Evolutionary conservation across 1,284 basidiomycete species (phyloP).

Genomic region (Rhodotorula sp.): DNA sequence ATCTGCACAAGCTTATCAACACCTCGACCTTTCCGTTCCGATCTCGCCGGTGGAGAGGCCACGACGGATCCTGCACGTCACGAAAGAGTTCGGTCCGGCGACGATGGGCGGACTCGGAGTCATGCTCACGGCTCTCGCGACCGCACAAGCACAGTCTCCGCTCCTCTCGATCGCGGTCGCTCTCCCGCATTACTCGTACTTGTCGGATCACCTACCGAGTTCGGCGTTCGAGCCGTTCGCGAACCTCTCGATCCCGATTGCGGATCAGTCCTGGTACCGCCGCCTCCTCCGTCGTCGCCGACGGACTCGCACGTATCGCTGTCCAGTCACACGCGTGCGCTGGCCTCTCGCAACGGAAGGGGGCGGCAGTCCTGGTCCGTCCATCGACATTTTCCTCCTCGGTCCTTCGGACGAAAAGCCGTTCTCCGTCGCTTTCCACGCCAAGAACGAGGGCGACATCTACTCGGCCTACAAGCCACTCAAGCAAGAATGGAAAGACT

Average conservation of each 20-base stretch:
- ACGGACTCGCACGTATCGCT: neutral
- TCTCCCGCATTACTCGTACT: conserved; percentile 34
- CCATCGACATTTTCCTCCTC: conserved; percentile 29
- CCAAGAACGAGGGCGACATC: conserved; percentile 31
- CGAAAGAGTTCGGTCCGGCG: conserved; percentile 37
- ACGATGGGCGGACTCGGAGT: conserved; percentile 37
- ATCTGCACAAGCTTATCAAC: conserved; percentile 8
- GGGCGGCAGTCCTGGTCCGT: neutral
- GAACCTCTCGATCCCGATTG: conserved; percentile 8
- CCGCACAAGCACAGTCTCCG: conserved; percentile 23
- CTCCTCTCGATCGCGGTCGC: conserved; percentile 24
- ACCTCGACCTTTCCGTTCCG: conserved; percentile 13
- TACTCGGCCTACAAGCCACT: conserved; percentile 37
- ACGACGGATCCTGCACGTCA: conserved; percentile 30
- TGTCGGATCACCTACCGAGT: neutral
- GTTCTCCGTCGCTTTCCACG: conserved; percentile 27
- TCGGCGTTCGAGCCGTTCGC: conserved; percentile 5
- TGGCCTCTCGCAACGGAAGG: conserved; percentile 7
- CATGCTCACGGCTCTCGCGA: conserved; percentile 32
- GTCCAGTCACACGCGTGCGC: conserved; percentile 18
- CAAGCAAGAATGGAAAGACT: conserved; percentile 36
- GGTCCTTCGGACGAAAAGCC: conserved; percentile 20
- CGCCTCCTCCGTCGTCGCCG: neutral
- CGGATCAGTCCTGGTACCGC: neutral
- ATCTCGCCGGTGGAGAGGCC: neutral